A percentile compares a stretch with the other conserved stretches of the same genome.
Evolutionary conservation across 257 asterid species (phyloP).

Genomic region (Ilex asprella): DNA sequence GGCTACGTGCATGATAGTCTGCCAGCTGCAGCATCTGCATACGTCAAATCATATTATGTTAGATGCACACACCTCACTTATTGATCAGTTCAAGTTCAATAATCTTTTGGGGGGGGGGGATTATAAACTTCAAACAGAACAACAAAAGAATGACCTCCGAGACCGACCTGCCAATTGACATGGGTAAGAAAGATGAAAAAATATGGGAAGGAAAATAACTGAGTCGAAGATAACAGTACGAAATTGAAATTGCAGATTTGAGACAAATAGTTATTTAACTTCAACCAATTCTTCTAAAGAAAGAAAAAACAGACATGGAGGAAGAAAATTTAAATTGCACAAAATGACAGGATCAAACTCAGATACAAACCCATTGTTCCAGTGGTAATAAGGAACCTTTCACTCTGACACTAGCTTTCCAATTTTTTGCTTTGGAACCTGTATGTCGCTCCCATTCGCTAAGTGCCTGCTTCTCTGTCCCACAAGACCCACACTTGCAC

Average conservation of each 20-base stretch:
- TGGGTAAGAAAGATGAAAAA: too few relatives aligned
- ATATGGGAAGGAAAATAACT: too few relatives aligned
- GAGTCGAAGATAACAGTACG: too few relatives aligned
- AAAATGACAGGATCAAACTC: neutral
- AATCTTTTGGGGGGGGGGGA: neutral
- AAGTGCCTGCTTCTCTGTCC: constrained; percentile 81
- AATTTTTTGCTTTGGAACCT: constrained; percentile 72
- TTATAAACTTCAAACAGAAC: too few relatives aligned
- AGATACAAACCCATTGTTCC: constrained; percentile 88
- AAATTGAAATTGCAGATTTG: too few relatives aligned
- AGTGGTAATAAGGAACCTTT: constrained; percentile 79
- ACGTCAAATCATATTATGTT: constrained; percentile 9
- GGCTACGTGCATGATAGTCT: constrained; percentile 67
- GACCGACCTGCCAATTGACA: too few relatives aligned
- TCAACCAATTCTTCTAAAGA: too few relatives aligned
- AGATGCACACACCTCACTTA: constrained; percentile 7
- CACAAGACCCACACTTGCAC: constrained; percentile 96
- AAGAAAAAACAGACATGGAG: too few relatives aligned
- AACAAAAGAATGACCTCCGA: too few relatives aligned
- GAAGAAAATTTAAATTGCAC: too few relatives aligned
- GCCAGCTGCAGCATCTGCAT: constrained; percentile 90
- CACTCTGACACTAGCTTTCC: constrained; percentile 90
- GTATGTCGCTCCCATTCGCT: constrained; percentile 98
- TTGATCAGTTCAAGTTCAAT: constrained; percentile 2
- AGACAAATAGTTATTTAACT: too few relatives aligned